Conservation (phyloP, 2,329 filamentous ascomycete species). For the Neonectria hederae region DNA sequence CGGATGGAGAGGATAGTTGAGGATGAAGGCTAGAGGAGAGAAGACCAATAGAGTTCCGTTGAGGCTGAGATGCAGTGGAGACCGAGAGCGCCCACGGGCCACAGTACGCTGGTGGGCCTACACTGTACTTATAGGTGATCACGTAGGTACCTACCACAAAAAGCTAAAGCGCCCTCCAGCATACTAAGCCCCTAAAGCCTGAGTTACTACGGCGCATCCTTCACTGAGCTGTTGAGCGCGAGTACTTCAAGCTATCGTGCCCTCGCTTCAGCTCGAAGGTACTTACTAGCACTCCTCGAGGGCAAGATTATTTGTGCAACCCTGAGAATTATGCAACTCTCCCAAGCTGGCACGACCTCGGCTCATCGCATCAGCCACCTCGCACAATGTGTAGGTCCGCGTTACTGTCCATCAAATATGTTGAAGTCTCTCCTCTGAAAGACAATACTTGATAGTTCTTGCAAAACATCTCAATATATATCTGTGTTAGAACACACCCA, state of each 20-base stretch:
- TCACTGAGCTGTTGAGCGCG: neutral
- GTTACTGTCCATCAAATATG: neutral
- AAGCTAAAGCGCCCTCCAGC: neutral
- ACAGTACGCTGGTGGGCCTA: neutral
- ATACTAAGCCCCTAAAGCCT: neutral
- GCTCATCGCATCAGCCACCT: neutral
- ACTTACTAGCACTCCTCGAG: neutral
- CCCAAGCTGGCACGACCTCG: neutral
- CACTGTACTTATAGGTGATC: neutral
- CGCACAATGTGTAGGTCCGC: neutral
- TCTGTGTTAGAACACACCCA: too few relatives aligned
- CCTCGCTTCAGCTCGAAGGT: neutral
- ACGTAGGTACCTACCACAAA: neutral
- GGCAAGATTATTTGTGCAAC: neutral
- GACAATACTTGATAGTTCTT: neutral
- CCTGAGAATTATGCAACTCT: neutral
- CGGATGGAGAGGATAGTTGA: neutral
- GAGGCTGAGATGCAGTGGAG: slow-evolving; percentile 10
- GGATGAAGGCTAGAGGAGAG: slow-evolving; percentile 10
- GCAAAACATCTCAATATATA: too few relatives aligned
- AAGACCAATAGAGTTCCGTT: slow-evolving; percentile 3
- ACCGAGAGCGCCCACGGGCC: neutral
- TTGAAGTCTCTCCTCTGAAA: neutral
- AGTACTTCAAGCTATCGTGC: too few relatives aligned
- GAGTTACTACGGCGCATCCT: neutral